phyloP scores from a whole-genome alignment of 1,139 yeast species.

The Zygoascus meyerae region DNA sequence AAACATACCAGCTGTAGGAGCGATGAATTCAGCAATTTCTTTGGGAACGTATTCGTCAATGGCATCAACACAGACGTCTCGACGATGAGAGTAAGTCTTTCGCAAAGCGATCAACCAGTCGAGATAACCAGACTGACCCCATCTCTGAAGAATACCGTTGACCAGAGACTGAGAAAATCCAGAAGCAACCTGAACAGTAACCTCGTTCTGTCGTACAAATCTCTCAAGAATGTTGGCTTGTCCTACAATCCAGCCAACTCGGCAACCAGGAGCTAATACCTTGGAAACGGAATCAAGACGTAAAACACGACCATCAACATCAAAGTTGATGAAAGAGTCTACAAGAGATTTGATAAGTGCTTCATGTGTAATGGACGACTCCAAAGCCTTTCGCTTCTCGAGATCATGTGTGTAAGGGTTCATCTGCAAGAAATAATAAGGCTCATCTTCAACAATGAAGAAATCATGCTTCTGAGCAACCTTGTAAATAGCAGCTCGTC shows the following conservation, averaged over 20 bases:
- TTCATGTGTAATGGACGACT: conserved; percentile 31
- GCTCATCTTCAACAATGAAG: conserved; percentile 84
- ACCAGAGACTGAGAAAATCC: conserved; percentile 75
- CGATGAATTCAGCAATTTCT: conserved; percentile 48
- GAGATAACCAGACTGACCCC: conserved; percentile 72
- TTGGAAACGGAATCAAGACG: conserved; percentile 90
- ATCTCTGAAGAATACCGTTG: conserved; percentile 55
- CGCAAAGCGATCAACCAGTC: conserved; percentile 88
- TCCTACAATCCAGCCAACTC: conserved; percentile 89
- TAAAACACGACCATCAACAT: conserved; percentile 83
- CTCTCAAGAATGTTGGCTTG: conserved; percentile 63
- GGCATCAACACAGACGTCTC: conserved; percentile 72
- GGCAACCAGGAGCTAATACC: conserved; percentile 86
- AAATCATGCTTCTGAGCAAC: conserved; percentile 75
- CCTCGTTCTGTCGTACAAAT: conserved; percentile 70
- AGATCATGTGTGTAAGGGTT: conserved; percentile 45
- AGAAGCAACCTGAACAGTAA: conserved; percentile 71
- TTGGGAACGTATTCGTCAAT: conserved; percentile 55
- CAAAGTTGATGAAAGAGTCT: conserved; percentile 72
- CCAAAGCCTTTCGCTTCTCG: conserved; percentile 29
- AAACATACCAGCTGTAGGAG: conserved; percentile 94
- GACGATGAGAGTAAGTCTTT: conserved; percentile 70
- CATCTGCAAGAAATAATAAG: conserved; percentile 92
- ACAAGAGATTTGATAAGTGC: conserved; percentile 64
- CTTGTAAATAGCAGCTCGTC: conserved; percentile 67